Evolutionary conservation across 352 stramenopile species (phyloP).

Genomic region (Blastocystis sp.): DNA sequence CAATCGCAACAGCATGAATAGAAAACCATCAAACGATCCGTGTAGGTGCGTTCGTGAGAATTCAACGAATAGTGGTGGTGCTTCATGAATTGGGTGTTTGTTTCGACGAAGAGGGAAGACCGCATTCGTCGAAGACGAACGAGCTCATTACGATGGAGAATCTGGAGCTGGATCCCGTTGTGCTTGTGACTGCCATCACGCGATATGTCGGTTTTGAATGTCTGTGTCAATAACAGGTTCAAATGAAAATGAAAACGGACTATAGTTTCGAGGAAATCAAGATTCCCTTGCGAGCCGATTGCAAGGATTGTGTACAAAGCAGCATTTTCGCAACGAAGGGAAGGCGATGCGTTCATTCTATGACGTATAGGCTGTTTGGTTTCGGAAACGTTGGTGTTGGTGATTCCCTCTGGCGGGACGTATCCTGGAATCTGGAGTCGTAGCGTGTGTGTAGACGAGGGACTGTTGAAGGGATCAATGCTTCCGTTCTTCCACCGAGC

Average conservation of each 20-base stretch:
- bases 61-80: not conserved
- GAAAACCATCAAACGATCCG: too few relatives aligned
- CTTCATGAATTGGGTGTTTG: conserved; percentile 16
- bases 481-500: conserved; percentile 75
- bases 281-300: conserved; percentile 1
- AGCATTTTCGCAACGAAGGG: conserved; percentile 35
- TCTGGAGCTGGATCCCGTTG: conserved; percentile 17
- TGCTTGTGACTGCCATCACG: conserved; percentile 1
- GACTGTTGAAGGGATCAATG: conserved; percentile 73
- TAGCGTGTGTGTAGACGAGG: conserved; percentile 70
- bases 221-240: not conserved
- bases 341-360: not conserved
- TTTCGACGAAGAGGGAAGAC: conserved; percentile 22
- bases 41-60: too few relatives aligned
- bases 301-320: not conserved
- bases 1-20: too few relatives aligned
- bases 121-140: not conserved
- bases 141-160: not conserved
- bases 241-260: conserved; percentile 36
- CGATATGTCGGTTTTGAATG: conserved; percentile 25
- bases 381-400: conserved; percentile 68
- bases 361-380: conserved; percentile 37
- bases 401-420: conserved; percentile 70
- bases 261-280: conserved; percentile 45
- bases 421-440: conserved; percentile 74